Conservation (phyloP, 208 protist species). For the Wallacemonas sp. region DNA sequence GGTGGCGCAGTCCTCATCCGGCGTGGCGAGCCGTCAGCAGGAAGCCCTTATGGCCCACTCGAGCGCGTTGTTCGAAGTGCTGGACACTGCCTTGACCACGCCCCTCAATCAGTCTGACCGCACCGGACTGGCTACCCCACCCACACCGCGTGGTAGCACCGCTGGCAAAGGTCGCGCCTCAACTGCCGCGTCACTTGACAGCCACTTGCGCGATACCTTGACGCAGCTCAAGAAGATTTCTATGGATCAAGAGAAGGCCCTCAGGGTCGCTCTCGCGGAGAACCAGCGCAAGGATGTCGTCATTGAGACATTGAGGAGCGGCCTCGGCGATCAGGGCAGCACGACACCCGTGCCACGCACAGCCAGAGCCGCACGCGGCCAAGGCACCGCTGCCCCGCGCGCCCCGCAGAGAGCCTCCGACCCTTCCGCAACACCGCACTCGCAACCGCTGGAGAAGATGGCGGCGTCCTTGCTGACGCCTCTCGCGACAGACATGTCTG, state of each 20-base stretch:
- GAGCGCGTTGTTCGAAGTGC: slow-evolving; percentile 22
- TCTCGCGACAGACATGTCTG: background rate
- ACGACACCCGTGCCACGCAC: background rate
- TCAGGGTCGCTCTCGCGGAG: background rate
- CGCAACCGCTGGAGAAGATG: background rate
- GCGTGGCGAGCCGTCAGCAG: slow-evolving; percentile 32
- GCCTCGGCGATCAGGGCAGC: background rate
- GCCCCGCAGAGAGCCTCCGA: slow-evolving; percentile 16
- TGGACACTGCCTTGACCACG: slow-evolving; percentile 32
- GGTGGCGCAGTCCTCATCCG: slow-evolving; percentile 23
- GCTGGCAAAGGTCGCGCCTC: slow-evolving; percentile 1
- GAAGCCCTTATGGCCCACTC: slow-evolving; percentile 40
- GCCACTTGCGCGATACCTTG: slow-evolving; percentile 27
- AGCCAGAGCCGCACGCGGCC: background rate
- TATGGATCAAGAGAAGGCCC: slow-evolving; percentile 17
- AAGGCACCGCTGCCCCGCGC: slow-evolving; percentile 14
- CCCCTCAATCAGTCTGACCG: slow-evolving; percentile 22
- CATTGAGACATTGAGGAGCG: slow-evolving; percentile 1
- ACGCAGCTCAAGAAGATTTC: slow-evolving; percentile 30
- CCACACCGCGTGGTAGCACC: background rate
- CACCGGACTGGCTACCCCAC: too few relatives aligned
- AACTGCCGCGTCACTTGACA: slow-evolving; percentile 4
- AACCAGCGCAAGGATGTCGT: slow-evolving; percentile 3
- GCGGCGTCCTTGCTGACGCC: background rate
- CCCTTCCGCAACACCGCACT: slow-evolving; percentile 7